These are phyloP conservation scores for Gossypium herbaceum DNA, from an alignment of 345 rosid species.

Conservation along the genomic window DNA sequence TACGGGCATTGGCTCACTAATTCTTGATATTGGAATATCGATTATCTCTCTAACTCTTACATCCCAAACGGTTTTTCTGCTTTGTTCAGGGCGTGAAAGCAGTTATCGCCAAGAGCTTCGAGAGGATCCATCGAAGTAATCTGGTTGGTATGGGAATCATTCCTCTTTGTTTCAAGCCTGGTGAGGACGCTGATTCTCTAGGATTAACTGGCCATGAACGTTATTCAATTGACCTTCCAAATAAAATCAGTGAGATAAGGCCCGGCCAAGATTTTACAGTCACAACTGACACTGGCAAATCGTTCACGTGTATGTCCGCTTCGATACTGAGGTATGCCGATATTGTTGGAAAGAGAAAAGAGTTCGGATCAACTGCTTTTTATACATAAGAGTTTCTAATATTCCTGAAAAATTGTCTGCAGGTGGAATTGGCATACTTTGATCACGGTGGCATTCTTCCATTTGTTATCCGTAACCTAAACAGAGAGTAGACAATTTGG, in stretches of 20 bases:
- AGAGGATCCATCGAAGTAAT: conserved; percentile 63
- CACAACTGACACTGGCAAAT: conserved; percentile 60
- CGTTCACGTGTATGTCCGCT: conserved; percentile 66
- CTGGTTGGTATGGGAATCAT: conserved; percentile 63
- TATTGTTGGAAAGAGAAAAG: neutral
- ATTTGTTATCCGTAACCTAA: conserved; percentile 17
- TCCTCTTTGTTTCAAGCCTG: conserved; percentile 57
- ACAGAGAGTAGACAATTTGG: neutral
- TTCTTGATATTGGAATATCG: neutral
- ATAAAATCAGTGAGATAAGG: conserved; percentile 55
- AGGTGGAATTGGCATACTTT: conserved; percentile 78
- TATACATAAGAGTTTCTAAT: neutral
- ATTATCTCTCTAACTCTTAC: neutral
- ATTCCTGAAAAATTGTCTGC: neutral
- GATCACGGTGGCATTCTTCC: conserved; percentile 81
- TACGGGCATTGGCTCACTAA: neutral
- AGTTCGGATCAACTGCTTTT: neutral
- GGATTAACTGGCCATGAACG: conserved; percentile 60
- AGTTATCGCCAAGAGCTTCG: conserved; percentile 64
- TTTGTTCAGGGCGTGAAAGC: conserved; percentile 56
- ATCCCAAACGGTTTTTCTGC: neutral
- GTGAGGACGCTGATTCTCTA: conserved; percentile 52
- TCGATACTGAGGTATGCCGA: conserved; percentile 66
- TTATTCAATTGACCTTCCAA: conserved; percentile 56
- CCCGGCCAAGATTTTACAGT: conserved; percentile 76